phyloP scores from a whole-genome alignment of 768 basidiomycete genomes.

The Xerocomus potaroensis region DNA sequence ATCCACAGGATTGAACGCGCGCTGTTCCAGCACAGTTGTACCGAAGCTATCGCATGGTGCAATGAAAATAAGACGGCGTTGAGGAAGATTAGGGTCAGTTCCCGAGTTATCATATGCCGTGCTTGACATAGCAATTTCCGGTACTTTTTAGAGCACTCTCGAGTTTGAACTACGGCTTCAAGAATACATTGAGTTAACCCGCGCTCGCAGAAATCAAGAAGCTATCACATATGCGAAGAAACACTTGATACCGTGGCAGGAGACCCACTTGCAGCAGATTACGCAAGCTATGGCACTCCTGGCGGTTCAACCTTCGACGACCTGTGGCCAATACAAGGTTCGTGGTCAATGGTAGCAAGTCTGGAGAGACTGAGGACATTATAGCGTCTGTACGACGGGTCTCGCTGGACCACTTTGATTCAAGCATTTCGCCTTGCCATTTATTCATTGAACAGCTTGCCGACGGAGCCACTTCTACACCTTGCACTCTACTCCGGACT shows the following conservation, averaged over 20 bases:
- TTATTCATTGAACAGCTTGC: constrained; percentile 82
- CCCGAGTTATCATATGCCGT: constrained; percentile 7
- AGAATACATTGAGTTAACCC: constrained; percentile 90
- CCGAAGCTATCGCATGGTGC: constrained; percentile 92
- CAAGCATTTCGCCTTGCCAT: constrained; percentile 81
- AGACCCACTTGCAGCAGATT: constrained; percentile 76
- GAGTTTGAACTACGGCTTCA: constrained; percentile 96
- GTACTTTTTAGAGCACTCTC: constrained; percentile 67
- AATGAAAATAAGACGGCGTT: constrained; percentile 92
- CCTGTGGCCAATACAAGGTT: constrained; percentile 79
- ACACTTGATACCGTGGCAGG: constrained; percentile 76
- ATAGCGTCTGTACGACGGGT: constrained; percentile 78
- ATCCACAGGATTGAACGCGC: constrained; percentile 84
- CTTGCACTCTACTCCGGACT: constrained; percentile 90
- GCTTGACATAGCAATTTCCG: constrained; percentile 16
- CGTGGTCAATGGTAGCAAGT: constrained; percentile 13
- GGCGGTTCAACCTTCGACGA: constrained; percentile 67
- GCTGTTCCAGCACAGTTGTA: constrained; percentile 67
- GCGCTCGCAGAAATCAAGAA: constrained; percentile 57
- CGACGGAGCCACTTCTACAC: constrained; percentile 81
- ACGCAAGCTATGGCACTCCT: constrained; percentile 72
- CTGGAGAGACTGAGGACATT: constrained; percentile 10
- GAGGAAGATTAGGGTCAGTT: constrained; percentile 78
- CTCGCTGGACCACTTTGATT: constrained; percentile 73
- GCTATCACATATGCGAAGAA: constrained; percentile 86